Percentiles rank a stretch among this genome's conserved stretches.
Evolutionary conservation across 805 yeast genomes (phyloP).

Genomic region (Cyberlindnera euphorbiiphila): DNA sequence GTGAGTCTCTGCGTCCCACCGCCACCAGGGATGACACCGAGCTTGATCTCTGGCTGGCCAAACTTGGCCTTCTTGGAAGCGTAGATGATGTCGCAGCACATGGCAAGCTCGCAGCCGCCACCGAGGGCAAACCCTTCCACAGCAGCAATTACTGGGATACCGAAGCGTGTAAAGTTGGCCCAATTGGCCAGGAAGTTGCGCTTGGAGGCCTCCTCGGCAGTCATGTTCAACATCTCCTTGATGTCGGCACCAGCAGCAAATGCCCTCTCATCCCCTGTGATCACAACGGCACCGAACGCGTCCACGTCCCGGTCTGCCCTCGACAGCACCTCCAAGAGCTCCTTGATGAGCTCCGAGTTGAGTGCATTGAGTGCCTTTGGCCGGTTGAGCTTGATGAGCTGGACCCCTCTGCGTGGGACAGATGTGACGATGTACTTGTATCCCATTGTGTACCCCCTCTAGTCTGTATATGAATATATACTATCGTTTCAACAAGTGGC

Average conservation of each 20-base stretch:
- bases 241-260: slow-evolving; percentile 56
- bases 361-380: slow-evolving; percentile 29
- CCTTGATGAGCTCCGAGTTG: slow-evolving; percentile 16
- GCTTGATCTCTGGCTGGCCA: slow-evolving; percentile 53
- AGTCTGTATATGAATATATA: no score
- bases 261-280: slow-evolving; percentile 44
- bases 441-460: no score
- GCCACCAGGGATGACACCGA: slow-evolving; percentile 49
- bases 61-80: slow-evolving; percentile 45
- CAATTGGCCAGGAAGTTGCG: slow-evolving; percentile 37
- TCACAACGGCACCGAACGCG: slow-evolving; percentile 42
- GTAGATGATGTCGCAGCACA: slow-evolving; percentile 46
- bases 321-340: slow-evolving; percentile 21
- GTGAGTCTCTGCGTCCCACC: slow-evolving; percentile 53
- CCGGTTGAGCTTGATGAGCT: slow-evolving; percentile 26
- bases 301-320: slow-evolving; percentile 26
- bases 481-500: no score
- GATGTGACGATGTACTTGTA: slow-evolving; percentile 23
- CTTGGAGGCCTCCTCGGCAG: slow-evolving; percentile 34
- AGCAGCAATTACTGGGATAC: slow-evolving; percentile 51
- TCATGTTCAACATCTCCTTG: slow-evolving; percentile 42
- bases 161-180: slow-evolving; percentile 35
- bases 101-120: slow-evolving; percentile 55
- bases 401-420: slow-evolving; percentile 23
- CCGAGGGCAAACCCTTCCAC: slow-evolving; percentile 54